Percentiles rank a stretch among this genome's conserved stretches.
Conservation (phyloP, 306 rosid species). For the Ceratonia siliqua region DNA sequence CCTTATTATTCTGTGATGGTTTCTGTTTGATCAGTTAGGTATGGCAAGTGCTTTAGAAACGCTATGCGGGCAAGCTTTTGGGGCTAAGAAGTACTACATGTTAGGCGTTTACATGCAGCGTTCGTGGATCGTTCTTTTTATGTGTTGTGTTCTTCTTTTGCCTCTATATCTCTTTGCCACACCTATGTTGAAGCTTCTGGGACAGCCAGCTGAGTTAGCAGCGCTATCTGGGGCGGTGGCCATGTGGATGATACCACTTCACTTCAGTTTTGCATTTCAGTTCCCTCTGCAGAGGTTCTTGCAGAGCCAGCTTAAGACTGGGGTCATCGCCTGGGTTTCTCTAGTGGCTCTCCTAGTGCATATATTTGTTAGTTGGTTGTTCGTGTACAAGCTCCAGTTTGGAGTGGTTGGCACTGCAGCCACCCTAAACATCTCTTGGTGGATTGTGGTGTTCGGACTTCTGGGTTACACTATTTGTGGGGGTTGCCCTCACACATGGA, state of each 20-base stretch:
- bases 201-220: slow-evolving; percentile 61
- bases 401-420: slow-evolving; percentile 54
- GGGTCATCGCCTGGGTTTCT: slow-evolving; percentile 51
- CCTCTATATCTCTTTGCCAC: slow-evolving; percentile 62
- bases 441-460: slow-evolving; percentile 49
- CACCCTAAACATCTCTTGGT: slow-evolving; percentile 51
- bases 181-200: slow-evolving; percentile 58
- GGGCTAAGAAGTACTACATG: slow-evolving; percentile 76
- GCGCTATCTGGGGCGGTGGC: slow-evolving; percentile 56
- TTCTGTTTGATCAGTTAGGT: slow-evolving; percentile 53
- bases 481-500: slow-evolving; percentile 60
- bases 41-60: slow-evolving; percentile 92
- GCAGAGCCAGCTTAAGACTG: background rate
- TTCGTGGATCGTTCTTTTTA: slow-evolving; percentile 69
- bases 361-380: slow-evolving; percentile 51
- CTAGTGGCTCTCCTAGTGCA: slow-evolving; percentile 44
- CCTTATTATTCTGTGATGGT: background rate
- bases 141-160: slow-evolving; percentile 56
- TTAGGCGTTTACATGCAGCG: slow-evolving; percentile 87
- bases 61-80: slow-evolving; percentile 85
- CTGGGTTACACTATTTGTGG: slow-evolving; percentile 47
- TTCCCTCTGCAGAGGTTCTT: slow-evolving; percentile 34
- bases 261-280: slow-evolving; percentile 56
- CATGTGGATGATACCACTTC: slow-evolving; percentile 48
- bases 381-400: slow-evolving; percentile 43